These are phyloP conservation scores for Solanum hybrid DNA, from an alignment of 305 asterid species.

Conservation along the genomic window DNA sequence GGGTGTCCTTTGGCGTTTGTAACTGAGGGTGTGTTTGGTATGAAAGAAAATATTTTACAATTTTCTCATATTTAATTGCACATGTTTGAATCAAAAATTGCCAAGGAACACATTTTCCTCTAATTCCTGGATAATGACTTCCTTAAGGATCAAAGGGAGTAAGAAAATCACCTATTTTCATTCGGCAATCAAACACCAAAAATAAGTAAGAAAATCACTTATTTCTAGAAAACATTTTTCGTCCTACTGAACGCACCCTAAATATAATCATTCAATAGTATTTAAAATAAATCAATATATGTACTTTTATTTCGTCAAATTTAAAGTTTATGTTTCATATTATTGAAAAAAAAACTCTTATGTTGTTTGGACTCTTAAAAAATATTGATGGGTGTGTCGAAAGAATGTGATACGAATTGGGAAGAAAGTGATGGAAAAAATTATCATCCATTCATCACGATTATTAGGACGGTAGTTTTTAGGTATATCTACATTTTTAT, in stretches of 20 bases:
- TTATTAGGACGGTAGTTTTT: neutral
- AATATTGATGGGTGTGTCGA: neutral
- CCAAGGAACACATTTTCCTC: neutral
- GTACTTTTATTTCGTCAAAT: neutral
- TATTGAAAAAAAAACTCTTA: neutral
- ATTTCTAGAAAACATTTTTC: neutral
- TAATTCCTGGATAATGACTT: neutral
- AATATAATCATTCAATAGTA: neutral
- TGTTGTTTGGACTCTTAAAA: neutral
- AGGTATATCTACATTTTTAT: neutral
- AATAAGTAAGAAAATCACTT: neutral
- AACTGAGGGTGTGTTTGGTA: neutral
- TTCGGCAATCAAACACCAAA: neutral
- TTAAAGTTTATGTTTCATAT: neutral
- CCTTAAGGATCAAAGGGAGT: neutral
- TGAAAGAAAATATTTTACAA: too few relatives aligned
- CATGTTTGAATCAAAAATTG: neutral
- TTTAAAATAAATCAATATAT: too few relatives aligned
- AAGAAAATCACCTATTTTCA: neutral
- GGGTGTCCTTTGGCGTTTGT: neutral
- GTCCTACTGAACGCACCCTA: neutral
- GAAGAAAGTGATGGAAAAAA: neutral
- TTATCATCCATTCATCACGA: neutral
- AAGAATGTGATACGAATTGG: neutral
- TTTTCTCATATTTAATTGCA: neutral